Conservation (phyloP, 352 stramenopile genomes). For the Pythium diclinum region DNA sequence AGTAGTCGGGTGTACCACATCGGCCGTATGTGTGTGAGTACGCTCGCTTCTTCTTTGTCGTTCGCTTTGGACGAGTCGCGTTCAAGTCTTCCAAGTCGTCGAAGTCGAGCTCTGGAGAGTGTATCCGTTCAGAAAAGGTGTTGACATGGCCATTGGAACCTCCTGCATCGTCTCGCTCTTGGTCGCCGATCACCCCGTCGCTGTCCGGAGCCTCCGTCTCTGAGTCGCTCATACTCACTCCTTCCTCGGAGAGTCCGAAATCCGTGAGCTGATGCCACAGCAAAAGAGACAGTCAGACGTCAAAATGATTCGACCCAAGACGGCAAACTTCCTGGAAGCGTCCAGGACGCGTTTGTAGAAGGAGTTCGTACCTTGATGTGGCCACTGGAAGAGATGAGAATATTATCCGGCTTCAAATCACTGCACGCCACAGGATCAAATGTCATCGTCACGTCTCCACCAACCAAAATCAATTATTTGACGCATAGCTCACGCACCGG, state of each 20-base stretch:
- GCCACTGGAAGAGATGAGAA: conserved; percentile 83
- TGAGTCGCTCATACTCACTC: conserved; percentile 47
- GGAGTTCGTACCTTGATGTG: conserved; percentile 74
- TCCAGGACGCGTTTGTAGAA: neutral
- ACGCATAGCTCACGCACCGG: conserved; percentile 33
- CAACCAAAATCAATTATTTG: neutral
- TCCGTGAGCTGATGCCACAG: conserved; percentile 63
- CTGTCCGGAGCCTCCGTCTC: conserved; percentile 27
- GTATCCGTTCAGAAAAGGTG: neutral
- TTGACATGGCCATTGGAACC: neutral
- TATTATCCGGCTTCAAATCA: conserved; percentile 90
- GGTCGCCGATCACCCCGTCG: conserved; percentile 22
- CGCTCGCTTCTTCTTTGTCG: conserved; percentile 38
- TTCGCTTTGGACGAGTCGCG: conserved; percentile 17
- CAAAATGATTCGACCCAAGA: neutral
- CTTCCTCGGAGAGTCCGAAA: conserved; percentile 85
- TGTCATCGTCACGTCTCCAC: neutral
- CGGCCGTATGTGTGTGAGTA: conserved; percentile 62
- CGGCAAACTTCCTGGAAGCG: neutral
- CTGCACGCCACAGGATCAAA: conserved; percentile 26
- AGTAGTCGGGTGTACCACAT: conserved; percentile 86
- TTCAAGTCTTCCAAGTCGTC: conserved; percentile 24
- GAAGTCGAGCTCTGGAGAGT: conserved; percentile 21
- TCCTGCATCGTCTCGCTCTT: conserved; percentile 14
- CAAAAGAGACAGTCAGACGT: neutral